phyloP scores from a whole-genome alignment of 371 early-diverging fungal genomes.

The Catenaria anguillulae region DNA sequence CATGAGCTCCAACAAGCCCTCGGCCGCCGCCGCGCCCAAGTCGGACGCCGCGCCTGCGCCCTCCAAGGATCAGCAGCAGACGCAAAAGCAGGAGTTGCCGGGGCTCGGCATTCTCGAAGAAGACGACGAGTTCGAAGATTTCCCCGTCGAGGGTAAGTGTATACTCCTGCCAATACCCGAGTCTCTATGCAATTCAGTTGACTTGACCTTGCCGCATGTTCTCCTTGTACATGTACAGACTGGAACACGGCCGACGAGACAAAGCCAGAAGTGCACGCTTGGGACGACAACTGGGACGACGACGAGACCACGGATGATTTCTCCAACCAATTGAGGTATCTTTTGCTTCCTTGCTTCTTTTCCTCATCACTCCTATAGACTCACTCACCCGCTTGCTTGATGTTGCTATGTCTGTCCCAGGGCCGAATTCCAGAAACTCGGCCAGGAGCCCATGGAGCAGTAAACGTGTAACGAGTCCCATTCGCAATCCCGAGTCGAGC shows the following conservation, averaged over 20 bases:
- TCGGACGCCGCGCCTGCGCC: not conserved
- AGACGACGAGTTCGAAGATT: conserved; percentile 88
- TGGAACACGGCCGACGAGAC: conserved; percentile 71
- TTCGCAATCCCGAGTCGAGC: too few relatives aligned
- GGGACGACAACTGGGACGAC: conserved; percentile 89
- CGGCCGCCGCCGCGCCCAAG: not conserved
- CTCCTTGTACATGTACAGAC: conserved; percentile 45
- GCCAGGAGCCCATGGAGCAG: not conserved
- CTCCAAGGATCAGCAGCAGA: not conserved
- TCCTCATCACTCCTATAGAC: not conserved
- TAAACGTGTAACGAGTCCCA: not conserved
- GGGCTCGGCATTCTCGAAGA: conserved; percentile 60
- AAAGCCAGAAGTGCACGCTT: conserved; percentile 50
- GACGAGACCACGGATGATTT: conserved; percentile 82
- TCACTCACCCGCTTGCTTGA: not conserved
- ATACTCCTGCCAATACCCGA: too few relatives aligned
- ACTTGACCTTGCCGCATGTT: not conserved
- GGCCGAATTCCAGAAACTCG: not conserved
- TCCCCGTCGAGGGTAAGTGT: conserved; percentile 57
- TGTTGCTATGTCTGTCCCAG: not conserved
- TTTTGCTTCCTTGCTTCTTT: not conserved
- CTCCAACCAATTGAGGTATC: conserved; percentile 62
- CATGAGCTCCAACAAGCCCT: too few relatives aligned
- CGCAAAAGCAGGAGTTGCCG: conserved; percentile 17
- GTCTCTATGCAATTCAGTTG: too few relatives aligned